Evolutionary conservation across 2,329 filamentous ascomycete genomes (phyloP), one percentile per base, ranked within the genome.

Genomic region (Colletotrichum neosansevieriae): DNA sequence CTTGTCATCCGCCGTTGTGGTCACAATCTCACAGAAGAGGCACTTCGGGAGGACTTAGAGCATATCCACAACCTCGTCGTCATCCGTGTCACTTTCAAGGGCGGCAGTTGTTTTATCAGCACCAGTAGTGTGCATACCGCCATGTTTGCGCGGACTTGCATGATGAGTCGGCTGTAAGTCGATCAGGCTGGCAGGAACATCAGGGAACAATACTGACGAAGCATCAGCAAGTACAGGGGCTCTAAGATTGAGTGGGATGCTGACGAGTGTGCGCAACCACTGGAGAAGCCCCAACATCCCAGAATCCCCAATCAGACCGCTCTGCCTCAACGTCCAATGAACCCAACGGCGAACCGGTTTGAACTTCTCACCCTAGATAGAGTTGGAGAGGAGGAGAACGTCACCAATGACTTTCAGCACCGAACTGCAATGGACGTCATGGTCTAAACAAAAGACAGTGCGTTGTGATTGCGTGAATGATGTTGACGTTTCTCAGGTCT

Each of bases 61-160:
- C 93, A 97, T 76, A 95, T 97, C 69, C 90, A 95, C 80, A 92
- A 93, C 70, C 84, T 97, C 1, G 82, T 91, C 21, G 86, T 97
- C 11, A 83, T 96, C 73, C 86, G 86, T 49, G 80, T 96, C 50
- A 79, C 80, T 7, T 91, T 92, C 76, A 78, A 79, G 3, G 81
- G 84, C 17, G 83, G 84, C 4, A 87, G 89, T 76, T 91, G 87
- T 67, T 88, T 88, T 76, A 88, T 97, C 71, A 89, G 87, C 63
- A 93, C 91, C 7, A 97, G 94, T 77, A 94, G 92, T 0, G 85
- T 97, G 10, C 86, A 91, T 74, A 90, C 91, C 70, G 91, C 93
- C 11, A 85, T 93, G 59, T 93, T 91, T 78, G 92, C 93, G 9
- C 87, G 88, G 17, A 92, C 88, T 10, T 96, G 93, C 80, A 92